Percentiles rank a stretch among this genome's conserved stretches.
Evolutionary conservation across 2,329 filamentous ascomycete species (phyloP).

Genomic region (Myriosclerotinia scirpicola): DNA sequence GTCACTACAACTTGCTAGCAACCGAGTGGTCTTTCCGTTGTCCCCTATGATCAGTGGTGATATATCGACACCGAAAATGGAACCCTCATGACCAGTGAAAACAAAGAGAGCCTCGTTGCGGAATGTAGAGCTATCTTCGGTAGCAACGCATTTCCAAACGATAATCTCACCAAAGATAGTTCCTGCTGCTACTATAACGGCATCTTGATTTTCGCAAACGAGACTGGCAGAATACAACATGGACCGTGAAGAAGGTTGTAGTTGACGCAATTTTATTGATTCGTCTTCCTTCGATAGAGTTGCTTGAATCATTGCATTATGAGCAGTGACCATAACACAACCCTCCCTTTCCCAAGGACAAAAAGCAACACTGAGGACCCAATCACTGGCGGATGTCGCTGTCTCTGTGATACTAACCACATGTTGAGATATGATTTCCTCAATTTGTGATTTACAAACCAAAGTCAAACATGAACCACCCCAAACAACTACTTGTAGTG

Average conservation of each 20-base stretch:
- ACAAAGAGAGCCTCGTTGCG: conserved; percentile 51
- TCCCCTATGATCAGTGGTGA: conserved; percentile 54
- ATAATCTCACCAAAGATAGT: conserved; percentile 95
- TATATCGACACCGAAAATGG: conserved; percentile 85
- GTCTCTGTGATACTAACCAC: conserved; percentile 29
- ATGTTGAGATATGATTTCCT: conserved; percentile 24
- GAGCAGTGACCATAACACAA: conserved; percentile 74
- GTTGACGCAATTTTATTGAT: conserved; percentile 47
- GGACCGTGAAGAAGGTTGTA: conserved; percentile 69
- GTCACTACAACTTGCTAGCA: conserved; percentile 93
- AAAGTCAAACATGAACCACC: conserved; percentile 57
- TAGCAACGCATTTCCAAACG: conserved; percentile 73
- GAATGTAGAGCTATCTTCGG: conserved; percentile 23
- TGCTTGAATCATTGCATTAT: conserved; percentile 73
- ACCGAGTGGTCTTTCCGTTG: conserved; percentile 48
- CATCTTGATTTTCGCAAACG: conserved; percentile 56
- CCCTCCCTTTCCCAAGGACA: conserved; percentile 46
- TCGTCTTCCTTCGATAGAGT: conserved; percentile 34
- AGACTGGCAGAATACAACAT: conserved; percentile 86
- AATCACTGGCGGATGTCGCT: conserved; percentile 62
- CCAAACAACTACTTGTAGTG: conserved; percentile 60
- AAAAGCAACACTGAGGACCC: conserved; percentile 70
- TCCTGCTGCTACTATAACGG: conserved; percentile 77
- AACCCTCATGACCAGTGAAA: conserved; percentile 78
- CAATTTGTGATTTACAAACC: conserved; percentile 39